Evolutionary conservation across 2,329 filamentous ascomycete genomes (phyloP), one percentile per base, ranked within the genome.

Genomic region (Hypoxylon sp.): DNA sequence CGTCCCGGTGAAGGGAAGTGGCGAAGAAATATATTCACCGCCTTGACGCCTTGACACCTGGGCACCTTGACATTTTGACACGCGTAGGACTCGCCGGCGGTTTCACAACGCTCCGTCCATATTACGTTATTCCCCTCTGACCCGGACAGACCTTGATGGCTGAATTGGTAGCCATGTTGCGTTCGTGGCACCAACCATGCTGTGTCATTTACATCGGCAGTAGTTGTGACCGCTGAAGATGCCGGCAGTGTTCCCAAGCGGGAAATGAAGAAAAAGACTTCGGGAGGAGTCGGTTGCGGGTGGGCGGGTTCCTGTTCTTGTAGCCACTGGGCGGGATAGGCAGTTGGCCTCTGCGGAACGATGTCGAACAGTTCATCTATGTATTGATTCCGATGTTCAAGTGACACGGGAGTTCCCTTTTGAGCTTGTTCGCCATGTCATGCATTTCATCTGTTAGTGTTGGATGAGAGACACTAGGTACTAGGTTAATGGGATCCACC

Each of bases 261-360:
- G 64, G 64, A 68, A 55, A 60, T 37, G 64, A 54, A 58, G 47
- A 65, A 50, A 56, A n/a, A 21, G 13, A 32, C 11, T 27, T 69
- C 64, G 68, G 68, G 65, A 68, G 57, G 61, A 70, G 35, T 68
- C 65, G 65, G 61, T 68, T 65, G 48, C 57, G 64, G 61, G 42
- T 46, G 27, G 56, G 35, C 60, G 37, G 60, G 37, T 67, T 64
- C 24, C 29, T 67, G 53, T 67, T 64, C 24, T 35, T 67, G 53
- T 67, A 58, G 64, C 42, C 48, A 52, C 27, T 29, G 46, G 56
- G 39, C 15, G 48, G 48, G 27, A 44, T 61, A 53, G 35, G 48
- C 47, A 44, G 48, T 61, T 60, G 51, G 61, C 44, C 39, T 31
- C 55, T 15, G 39, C 60, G 53, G 60, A 32, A 48, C 46, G 56